phyloP scores from a whole-genome alignment of 345 rosid species.

The Lagerstroemia speciosa region DNA sequence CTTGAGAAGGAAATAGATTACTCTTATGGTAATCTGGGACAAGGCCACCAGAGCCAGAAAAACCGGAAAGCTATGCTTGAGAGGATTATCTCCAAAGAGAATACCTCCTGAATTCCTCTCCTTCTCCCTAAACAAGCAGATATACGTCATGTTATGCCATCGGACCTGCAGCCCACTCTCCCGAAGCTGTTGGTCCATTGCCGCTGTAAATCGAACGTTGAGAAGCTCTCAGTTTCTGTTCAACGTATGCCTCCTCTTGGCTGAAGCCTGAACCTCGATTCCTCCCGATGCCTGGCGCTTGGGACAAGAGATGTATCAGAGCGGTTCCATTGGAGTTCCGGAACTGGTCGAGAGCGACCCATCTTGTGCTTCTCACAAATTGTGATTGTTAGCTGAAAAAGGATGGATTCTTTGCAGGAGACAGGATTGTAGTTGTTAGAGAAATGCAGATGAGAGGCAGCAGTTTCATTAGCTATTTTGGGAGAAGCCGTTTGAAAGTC shows the following conservation, averaged over 20 bases:
- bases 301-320: not conserved
- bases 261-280: not conserved
- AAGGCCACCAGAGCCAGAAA: slow-evolving; percentile 15
- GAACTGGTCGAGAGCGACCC: not conserved
- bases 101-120: not conserved
- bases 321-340: not conserved
- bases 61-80: not conserved
- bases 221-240: not conserved
- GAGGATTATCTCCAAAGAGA: not conserved
- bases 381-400: not conserved
- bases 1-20: slow-evolving; percentile 17
- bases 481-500: not conserved
- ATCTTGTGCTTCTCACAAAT: not conserved
- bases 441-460: not conserved
- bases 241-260: not conserved
- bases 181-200: not conserved
- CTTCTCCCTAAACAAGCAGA: not conserved
- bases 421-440: no score
- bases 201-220: not conserved
- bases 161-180: not conserved
- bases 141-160: not conserved
- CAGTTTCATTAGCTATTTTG: not conserved
- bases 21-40: not conserved
- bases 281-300: not conserved
- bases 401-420: no score